These are phyloP conservation scores for Elsinoe arachidis DNA, from an alignment of 2,329 filamentous ascomycete genomes.

Conservation along the genomic window DNA sequence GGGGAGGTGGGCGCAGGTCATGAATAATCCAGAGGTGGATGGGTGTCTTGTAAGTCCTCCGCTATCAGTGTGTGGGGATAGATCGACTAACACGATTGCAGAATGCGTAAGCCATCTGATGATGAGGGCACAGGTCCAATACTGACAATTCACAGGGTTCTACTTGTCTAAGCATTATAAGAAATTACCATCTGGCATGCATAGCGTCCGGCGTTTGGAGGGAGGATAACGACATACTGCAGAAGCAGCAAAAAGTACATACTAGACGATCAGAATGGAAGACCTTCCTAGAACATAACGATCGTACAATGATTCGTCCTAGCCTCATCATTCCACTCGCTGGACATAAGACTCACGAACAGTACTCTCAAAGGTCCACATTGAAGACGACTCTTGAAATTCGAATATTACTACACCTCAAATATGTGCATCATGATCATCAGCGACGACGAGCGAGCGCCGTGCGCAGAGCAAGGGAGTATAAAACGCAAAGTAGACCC, in stretches of 20 bases:
- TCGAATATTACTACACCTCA: neutral
- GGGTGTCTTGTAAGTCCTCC: slow-evolving; percentile 39
- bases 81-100: too few species aligned
- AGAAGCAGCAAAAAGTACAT: neutral
- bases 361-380: too few species aligned
- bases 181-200: slow-evolving; percentile 12
- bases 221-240: neutral
- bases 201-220: slow-evolving; percentile 15
- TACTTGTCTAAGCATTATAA: slow-evolving; percentile 16
- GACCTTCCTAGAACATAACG: too few species aligned
- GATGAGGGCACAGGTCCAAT: slow-evolving; percentile 30
- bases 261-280: neutral
- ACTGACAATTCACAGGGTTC: slow-evolving; percentile 29
- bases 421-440: neutral
- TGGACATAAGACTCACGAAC: too few species aligned
- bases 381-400: too few species aligned
- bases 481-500: neutral
- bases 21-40: slow-evolving; percentile 51
- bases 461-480: neutral
- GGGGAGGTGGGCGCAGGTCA: slow-evolving; percentile 71
- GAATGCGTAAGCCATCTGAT: neutral
- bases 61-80: too few species aligned
- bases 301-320: too few species aligned
- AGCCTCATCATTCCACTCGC: too few species aligned
- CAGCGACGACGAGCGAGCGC: neutral